Conservation (phyloP, 345 rosid genomes). For the Boechera stricta region DNA sequence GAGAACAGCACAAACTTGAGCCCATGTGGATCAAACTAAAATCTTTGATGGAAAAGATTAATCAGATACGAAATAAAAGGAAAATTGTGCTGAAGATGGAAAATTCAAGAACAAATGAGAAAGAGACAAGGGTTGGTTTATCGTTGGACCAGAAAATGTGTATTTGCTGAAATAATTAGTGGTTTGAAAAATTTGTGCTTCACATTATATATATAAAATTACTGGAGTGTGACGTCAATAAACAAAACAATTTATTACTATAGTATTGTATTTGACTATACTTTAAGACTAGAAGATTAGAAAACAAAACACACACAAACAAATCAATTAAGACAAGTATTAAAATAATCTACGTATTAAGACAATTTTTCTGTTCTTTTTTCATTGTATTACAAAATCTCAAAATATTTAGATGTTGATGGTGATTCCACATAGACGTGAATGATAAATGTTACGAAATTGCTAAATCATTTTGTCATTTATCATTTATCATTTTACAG, state of each 20-base stretch:
- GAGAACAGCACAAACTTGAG: constrained; percentile 42
- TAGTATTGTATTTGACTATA: neutral
- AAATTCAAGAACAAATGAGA: constrained; percentile 29
- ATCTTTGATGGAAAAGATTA: constrained; percentile 6
- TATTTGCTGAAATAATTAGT: constrained; percentile 25
- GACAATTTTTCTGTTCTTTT: no score
- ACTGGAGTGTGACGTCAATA: constrained; percentile 24
- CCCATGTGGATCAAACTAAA: constrained; percentile 38
- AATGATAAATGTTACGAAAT: neutral
- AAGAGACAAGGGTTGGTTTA: constrained; percentile 19
- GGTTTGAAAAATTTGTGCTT: constrained; percentile 11
- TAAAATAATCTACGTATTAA: no score
- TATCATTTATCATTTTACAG: neutral
- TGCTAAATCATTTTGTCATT: neutral
- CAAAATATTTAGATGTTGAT: no score
- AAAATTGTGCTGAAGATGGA: neutral
- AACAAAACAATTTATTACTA: neutral
- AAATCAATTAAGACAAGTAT: neutral
- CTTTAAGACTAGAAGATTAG: neutral
- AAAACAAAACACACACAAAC: neutral
- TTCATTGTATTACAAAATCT: no score
- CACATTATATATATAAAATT: neutral
- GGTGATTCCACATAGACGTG: no score
- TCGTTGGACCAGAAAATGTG: constrained; percentile 20
- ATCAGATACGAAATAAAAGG: neutral